Evolutionary conservation across 352 stramenopile species (phyloP), one percentile per base, ranked within the genome.

Genomic region (Phytophthora macrochlamydospora): DNA sequence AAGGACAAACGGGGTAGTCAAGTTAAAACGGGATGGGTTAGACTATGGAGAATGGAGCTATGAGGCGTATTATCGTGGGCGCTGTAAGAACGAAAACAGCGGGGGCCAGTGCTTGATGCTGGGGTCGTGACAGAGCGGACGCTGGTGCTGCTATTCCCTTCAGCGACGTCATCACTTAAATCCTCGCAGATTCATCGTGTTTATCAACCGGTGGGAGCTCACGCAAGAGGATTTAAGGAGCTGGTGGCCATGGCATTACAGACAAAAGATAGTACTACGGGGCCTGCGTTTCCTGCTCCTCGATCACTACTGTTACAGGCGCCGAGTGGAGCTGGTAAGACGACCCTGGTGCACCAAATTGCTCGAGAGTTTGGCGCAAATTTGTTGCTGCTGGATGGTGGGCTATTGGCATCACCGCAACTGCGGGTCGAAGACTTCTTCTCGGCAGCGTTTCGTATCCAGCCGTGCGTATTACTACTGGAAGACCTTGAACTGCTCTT

Each of bases 401-500:
- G 74, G 3, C 57, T 93, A 14, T 54, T 95, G 33, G 66, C 78
- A 24, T 82, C 77, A 14, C 79, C 80, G 14, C 78, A 86, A 53
- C 62, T 82, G 24, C 73, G 71, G 12, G 62, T 94, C 14, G 70
- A 89, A 55, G 69, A 91, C 18, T 73, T 92, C 18, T 93, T 94
- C 42, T 81, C 76, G 1, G 85, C 81, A n/a, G 84, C 79, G 2
- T 37, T 93, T 18, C 83, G 85, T 35, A 87, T 92, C 44, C 83
- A 93, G 40, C 88, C 88, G 2, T 77, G 79, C 30, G 56, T 96
- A 14, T 43, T 96, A 24, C 44, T 91, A 18, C 49, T 96, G 3
- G 83, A 94, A 56, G 78, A 94, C 38, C 62, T 96, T 1, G 88
- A 96, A 50, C 53, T 93, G 13, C 62, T 94, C 38, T 96, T 93